phyloP scores from a whole-genome alignment of 2,329 filamentous ascomycete genomes.

The Septoria petroselini region DNA sequence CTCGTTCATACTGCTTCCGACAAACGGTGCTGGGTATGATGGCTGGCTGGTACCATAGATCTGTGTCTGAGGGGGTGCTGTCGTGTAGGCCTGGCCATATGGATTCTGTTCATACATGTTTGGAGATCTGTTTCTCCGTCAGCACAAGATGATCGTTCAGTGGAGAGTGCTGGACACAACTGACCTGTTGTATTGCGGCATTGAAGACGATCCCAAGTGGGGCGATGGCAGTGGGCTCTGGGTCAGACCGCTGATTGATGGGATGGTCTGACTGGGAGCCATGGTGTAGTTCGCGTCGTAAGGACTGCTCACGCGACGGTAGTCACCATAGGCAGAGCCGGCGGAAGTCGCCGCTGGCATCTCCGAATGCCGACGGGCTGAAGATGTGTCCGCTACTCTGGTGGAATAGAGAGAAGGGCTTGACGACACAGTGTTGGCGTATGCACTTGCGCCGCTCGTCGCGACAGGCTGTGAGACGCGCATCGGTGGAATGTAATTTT shows the following conservation, averaged over 20 bases:
- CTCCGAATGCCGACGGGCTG: conserved; percentile 30
- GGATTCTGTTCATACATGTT: conserved; percentile 32
- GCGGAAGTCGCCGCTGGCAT: conserved; percentile 25
- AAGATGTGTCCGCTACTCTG: conserved; percentile 25
- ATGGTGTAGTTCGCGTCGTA: conserved; percentile 35
- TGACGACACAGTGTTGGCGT: conserved; percentile 31
- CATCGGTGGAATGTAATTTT: conserved; percentile 37
- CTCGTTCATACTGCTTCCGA: conserved; percentile 27
- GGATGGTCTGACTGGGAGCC: conserved; percentile 31
- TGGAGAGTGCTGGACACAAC: conserved; percentile 6
- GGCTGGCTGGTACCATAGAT: conserved; percentile 27
- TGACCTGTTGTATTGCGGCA: conserved; percentile 32
- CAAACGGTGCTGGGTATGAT: conserved; percentile 30
- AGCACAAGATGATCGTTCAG: background rate
- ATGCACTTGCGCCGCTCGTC: conserved; percentile 28
- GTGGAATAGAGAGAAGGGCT: conserved; percentile 36
- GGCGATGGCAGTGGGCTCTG: conserved; percentile 37
- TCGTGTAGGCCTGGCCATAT: conserved; percentile 32
- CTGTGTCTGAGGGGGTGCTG: conserved; percentile 29
- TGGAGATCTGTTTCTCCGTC: conserved; percentile 29
- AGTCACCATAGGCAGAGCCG: conserved; percentile 28
- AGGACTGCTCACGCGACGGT: conserved; percentile 33
- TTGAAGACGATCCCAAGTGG: conserved; percentile 27
- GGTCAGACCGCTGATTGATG: conserved; percentile 37
- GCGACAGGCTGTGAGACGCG: conserved; percentile 33